A percentile compares a stretch with the other conserved stretches of the same genome.
Conservation (phyloP, 139 green algal species). For the Coelastrella sp. region DNA sequence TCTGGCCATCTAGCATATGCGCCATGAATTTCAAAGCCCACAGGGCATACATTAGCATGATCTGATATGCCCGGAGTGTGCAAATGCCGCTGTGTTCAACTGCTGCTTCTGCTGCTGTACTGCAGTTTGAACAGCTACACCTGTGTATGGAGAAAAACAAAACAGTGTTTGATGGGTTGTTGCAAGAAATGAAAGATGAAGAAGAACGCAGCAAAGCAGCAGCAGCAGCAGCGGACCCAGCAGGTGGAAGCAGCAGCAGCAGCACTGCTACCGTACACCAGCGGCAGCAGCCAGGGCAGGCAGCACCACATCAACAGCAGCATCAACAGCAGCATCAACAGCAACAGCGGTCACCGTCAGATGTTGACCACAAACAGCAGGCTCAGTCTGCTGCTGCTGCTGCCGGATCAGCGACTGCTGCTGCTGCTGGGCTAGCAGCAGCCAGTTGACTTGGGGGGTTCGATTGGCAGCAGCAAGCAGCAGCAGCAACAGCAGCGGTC, state of each 20-base stretch:
- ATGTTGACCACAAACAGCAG: background rate
- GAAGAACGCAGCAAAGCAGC: constrained; percentile 29
- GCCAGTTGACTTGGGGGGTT: too few species aligned
- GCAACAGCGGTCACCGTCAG: background rate
- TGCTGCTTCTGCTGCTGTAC: background rate
- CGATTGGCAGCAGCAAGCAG: too few species aligned
- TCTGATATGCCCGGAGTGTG: too few species aligned
- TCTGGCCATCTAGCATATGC: too few species aligned
- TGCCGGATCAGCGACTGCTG: background rate
- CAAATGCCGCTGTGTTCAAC: background rate
- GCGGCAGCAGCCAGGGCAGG: background rate
- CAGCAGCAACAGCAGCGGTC: too few species aligned
- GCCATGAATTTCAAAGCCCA: too few species aligned
- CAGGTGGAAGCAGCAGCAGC: background rate
- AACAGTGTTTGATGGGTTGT: constrained; percentile 40
- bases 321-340: constrained; percentile 11
- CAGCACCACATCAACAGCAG: background rate
- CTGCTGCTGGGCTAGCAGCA: too few species aligned
- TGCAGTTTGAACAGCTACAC: constrained; percentile 50
- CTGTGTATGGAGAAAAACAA: constrained; percentile 55
- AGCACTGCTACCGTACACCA: background rate
- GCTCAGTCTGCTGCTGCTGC: background rate
- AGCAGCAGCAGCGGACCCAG: constrained; percentile 31
- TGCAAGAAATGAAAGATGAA: constrained; percentile 50
- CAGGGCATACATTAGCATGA: too few species aligned